Percentiles rank a stretch among this genome's conserved stretches.
These are phyloP conservation scores for Hygrophila difformis DNA, from an alignment of 257 asterid genomes.

Conservation along the genomic window DNA sequence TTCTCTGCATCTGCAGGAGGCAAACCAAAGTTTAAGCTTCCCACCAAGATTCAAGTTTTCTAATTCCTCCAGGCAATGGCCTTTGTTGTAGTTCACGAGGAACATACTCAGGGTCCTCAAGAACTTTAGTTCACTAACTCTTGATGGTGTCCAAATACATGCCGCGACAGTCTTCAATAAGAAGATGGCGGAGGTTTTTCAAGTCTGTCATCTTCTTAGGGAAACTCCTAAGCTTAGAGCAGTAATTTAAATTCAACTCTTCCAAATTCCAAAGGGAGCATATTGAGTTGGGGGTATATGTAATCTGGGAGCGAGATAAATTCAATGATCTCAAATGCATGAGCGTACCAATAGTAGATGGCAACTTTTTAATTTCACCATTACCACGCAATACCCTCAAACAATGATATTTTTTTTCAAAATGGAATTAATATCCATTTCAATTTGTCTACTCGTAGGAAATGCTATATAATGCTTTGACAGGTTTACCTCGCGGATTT, in stretches of 20 bases:
- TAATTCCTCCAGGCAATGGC: slow-evolving; percentile 14
- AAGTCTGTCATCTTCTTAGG: slow-evolving; percentile 24
- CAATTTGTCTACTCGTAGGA: slow-evolving; percentile 7
- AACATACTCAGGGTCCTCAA: slow-evolving; percentile 18
- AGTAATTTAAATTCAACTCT: slow-evolving; percentile 14
- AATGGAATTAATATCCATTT: slow-evolving; percentile 6
- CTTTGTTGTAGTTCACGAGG: slow-evolving; percentile 15
- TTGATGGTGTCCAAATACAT: slow-evolving; percentile 20
- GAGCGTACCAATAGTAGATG: slow-evolving; percentile 14
- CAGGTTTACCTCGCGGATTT: too few relatives aligned
- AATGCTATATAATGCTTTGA: slow-evolving; percentile 10
- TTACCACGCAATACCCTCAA: slow-evolving; percentile 13
- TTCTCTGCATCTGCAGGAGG: slow-evolving; percentile 17
- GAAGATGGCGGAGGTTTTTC: too few relatives aligned
- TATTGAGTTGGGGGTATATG: slow-evolving; percentile 16
- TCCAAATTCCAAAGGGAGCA: slow-evolving; percentile 27
- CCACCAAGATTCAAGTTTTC: slow-evolving; percentile 23
- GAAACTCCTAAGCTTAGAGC: slow-evolving; percentile 5
- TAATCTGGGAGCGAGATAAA: slow-evolving; percentile 9
- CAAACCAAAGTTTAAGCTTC: slow-evolving; percentile 5
- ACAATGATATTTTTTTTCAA: slow-evolving; percentile 10
- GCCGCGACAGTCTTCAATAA: background rate
- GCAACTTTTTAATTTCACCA: background rate
- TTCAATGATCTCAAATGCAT: slow-evolving; percentile 23
- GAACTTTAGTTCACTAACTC: slow-evolving; percentile 16